Percentiles rank a stretch among this genome's conserved stretches.
Evolutionary conservation across 768 basidiomycete species (phyloP).

Genomic region (Hypsizygus marmoreus): DNA sequence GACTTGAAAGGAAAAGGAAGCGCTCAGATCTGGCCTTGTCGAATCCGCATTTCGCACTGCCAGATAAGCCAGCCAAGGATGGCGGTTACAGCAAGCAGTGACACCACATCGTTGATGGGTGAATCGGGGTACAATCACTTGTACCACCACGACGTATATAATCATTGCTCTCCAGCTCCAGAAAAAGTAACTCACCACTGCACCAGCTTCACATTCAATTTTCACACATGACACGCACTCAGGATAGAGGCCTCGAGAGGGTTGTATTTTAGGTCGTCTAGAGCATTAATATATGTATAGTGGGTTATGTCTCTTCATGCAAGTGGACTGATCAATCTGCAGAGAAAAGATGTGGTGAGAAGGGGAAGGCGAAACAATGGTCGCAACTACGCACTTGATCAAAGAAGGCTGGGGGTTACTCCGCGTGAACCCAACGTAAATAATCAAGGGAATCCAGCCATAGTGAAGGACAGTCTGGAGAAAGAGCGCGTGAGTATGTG

Average conservation of each 20-base stretch:
- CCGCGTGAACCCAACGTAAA: conserved; percentile 91
- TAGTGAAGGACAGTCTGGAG: conserved; percentile 87
- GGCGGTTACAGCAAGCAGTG: conserved; percentile 49
- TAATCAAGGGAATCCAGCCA: conserved; percentile 95
- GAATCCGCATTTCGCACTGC: conserved; percentile 53
- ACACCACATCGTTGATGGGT: conserved; percentile 13
- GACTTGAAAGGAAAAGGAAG: conserved; percentile 10
- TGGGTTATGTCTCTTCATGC: conserved; percentile 53
- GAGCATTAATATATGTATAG: conserved; percentile 28
- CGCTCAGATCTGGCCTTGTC: conserved; percentile 91
- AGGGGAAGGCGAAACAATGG: neutral
- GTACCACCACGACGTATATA: conserved; percentile 71
- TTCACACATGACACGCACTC: neutral
- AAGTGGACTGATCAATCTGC: conserved; percentile 90
- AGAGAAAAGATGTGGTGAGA: conserved; percentile 9
- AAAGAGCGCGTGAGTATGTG: conserved; percentile 1
- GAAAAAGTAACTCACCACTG: conserved; percentile 7
- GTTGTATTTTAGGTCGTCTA: conserved; percentile 20
- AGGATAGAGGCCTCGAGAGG: conserved; percentile 1
- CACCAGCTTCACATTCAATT: no score
- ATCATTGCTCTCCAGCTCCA: conserved; percentile 43
- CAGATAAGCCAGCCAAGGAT: conserved; percentile 50
- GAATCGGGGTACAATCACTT: conserved; percentile 34
- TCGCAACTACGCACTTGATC: conserved; percentile 75
- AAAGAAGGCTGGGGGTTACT: conserved; percentile 94